Percentiles rank a stretch among this genome's conserved stretches.
These are phyloP conservation scores for Drosera spatulata DNA, from an alignment of 179 eudicot genomes.

Conservation along the genomic window DNA sequence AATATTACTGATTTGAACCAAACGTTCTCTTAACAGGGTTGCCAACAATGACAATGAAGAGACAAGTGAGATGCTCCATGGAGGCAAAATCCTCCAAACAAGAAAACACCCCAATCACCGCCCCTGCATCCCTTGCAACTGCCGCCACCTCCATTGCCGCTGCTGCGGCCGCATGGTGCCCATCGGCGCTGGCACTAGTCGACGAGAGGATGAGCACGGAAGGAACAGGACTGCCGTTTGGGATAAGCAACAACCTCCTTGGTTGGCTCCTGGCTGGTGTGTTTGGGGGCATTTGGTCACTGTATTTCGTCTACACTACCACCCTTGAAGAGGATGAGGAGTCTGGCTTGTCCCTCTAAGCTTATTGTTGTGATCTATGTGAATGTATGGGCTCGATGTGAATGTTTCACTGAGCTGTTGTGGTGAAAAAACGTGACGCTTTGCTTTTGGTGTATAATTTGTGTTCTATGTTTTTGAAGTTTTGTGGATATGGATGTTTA, in stretches of 20 bases:
- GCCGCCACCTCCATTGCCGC: constrained; percentile 52
- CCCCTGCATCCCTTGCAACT: constrained; percentile 31
- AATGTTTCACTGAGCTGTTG: no score
- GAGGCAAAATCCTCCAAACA: constrained; percentile 25
- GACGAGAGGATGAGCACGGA: constrained; percentile 99
- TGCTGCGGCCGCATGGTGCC: constrained; percentile 58
- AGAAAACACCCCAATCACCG: constrained; percentile 23
- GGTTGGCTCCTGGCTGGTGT: constrained; percentile 85
- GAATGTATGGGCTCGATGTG: no score
- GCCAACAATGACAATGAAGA: constrained; percentile 55
- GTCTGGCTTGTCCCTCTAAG: constrained; percentile 78
- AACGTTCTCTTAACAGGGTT: constrained; percentile 28
- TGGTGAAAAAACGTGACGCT: no score
- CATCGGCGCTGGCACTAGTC: constrained; percentile 76
- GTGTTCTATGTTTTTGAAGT: no score
- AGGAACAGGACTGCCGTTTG: constrained; percentile 90
- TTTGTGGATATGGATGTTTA: no score
- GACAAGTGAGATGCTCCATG: constrained; percentile 60
- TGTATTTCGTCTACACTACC: constrained; percentile 53
- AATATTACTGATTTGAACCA: background rate
- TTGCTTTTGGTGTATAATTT: no score
- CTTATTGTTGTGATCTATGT: background rate
- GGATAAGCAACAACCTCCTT: constrained; percentile 84
- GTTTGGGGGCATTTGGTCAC: constrained; percentile 71
- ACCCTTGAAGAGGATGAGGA: constrained; percentile 92